Evolutionary conservation across 306 rosid genomes (phyloP).

Genomic region (Prunus mongolica): DNA sequence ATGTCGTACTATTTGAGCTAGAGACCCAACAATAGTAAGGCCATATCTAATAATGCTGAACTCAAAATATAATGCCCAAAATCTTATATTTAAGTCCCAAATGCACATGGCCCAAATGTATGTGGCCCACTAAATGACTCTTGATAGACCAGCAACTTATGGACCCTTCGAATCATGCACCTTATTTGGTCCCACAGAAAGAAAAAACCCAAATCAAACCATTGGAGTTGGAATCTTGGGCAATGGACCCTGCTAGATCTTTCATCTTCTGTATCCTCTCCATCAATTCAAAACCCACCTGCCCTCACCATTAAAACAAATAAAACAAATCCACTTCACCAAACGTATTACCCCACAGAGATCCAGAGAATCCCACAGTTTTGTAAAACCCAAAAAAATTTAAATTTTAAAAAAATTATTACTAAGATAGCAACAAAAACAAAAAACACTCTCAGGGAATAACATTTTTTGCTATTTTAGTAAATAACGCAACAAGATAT

Average conservation of each 20-base stretch:
- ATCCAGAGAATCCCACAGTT: not conserved
- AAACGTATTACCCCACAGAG: not conserved
- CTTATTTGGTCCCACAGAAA: not conserved
- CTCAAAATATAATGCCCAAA: too few species aligned
- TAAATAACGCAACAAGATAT: too few species aligned
- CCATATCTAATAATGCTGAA: too few species aligned
- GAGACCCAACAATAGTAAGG: too few species aligned
- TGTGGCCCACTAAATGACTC: too few species aligned
- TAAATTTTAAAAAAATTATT: not conserved
- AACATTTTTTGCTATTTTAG: not conserved
- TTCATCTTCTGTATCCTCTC: not conserved
- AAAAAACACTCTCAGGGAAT: accelerated
- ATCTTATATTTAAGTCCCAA: too few species aligned
- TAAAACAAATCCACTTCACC: not conserved
- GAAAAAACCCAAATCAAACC: not conserved
- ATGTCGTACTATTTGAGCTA: too few species aligned
- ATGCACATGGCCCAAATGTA: too few species aligned
- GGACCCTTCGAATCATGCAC: not conserved
- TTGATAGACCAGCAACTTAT: not conserved
- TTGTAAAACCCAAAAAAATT: too few species aligned
- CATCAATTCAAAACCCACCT: not conserved
- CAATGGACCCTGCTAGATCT: not conserved
- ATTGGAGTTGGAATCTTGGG: not conserved
- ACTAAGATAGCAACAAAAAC: not conserved
- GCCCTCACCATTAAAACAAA: not conserved